Evolutionary conservation across 2,329 filamentous ascomycete genomes (phyloP).

Genomic region (Teratosphaeriaceae sp.): DNA sequence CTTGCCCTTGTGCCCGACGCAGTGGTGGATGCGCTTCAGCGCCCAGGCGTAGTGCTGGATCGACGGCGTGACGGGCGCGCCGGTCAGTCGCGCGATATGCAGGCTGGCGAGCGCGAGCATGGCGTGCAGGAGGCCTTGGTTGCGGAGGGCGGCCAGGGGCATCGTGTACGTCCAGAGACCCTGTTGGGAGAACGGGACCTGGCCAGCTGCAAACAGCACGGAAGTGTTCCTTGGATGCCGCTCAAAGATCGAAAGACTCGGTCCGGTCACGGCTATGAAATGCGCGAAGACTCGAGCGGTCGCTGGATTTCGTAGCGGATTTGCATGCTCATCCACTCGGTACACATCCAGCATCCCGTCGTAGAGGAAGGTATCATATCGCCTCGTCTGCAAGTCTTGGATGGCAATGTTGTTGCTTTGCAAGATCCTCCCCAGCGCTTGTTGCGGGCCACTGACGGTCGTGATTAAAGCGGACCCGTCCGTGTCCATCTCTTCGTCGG

Average conservation of each 20-base stretch:
- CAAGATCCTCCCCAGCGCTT: slow-evolving; percentile 21
- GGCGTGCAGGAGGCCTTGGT: slow-evolving; percentile 83
- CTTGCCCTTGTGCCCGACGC: slow-evolving; percentile 61
- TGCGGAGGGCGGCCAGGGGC: slow-evolving; percentile 72
- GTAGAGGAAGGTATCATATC: slow-evolving; percentile 43
- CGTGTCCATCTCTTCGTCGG: slow-evolving; percentile 38
- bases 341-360: slow-evolving; percentile 41
- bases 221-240: slow-evolving; percentile 69
- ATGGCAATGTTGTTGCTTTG: slow-evolving; percentile 23
- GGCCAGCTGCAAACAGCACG: slow-evolving; percentile 55
- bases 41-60: slow-evolving; percentile 89
- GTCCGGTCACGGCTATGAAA: slow-evolving; percentile 83
- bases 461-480: slow-evolving; percentile 12
- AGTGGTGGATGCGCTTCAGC: slow-evolving; percentile 68
- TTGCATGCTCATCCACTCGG: slow-evolving; percentile 41
- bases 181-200: slow-evolving; percentile 57
- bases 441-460: slow-evolving; percentile 15
- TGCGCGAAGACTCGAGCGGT: slow-evolving; percentile 83
- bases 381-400: slow-evolving; percentile 25
- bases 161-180: slow-evolving; percentile 65
- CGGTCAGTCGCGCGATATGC: slow-evolving; percentile 78
- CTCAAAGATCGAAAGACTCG: slow-evolving; percentile 81
- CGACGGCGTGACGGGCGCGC: slow-evolving; percentile 67
- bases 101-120: slow-evolving; percentile 82
- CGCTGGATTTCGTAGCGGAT: slow-evolving; percentile 69